These are phyloP conservation scores for Hemisphaericaspora subhashii DNA, from an alignment of 1,139 yeast genomes.

Conservation along the genomic window DNA sequence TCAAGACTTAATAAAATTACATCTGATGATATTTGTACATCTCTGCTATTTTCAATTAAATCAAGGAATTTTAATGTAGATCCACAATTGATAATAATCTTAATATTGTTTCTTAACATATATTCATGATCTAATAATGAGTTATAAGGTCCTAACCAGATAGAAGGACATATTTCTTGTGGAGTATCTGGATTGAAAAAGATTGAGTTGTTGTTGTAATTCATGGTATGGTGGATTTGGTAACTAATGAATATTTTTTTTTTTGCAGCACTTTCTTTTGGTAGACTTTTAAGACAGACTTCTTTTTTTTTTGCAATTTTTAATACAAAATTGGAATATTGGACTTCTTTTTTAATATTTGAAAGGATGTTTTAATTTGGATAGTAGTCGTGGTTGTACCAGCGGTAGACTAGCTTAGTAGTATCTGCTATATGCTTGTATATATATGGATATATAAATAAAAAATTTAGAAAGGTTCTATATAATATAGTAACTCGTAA, in stretches of 20 bases:
- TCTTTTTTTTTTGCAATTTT: background rate
- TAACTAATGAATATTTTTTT: background rate
- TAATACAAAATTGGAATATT: no score
- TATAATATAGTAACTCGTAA: no score
- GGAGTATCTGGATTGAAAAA: slow-evolving; percentile 16
- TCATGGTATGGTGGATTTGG: no score
- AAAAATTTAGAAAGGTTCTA: no score
- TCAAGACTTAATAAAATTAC: slow-evolving; percentile 42
- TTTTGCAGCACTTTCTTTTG: background rate
- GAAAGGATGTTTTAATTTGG: no score
- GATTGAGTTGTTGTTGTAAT: no score
- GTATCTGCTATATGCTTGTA: no score
- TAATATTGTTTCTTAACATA: slow-evolving; percentile 29
- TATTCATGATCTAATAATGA: slow-evolving; percentile 18
- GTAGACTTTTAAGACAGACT: background rate
- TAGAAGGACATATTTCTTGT: slow-evolving; percentile 31
- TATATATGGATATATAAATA: no score
- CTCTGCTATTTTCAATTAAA: slow-evolving; percentile 21
- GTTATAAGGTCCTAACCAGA: slow-evolving; percentile 31
- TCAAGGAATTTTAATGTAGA: slow-evolving; percentile 33
- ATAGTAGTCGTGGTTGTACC: no score
- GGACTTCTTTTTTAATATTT: no score
- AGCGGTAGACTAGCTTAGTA: no score
- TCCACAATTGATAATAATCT: slow-evolving; percentile 44
- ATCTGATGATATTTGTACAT: slow-evolving; percentile 35